Percentiles rank a stretch among this genome's conserved stretches.
These are phyloP conservation scores for Talinum fruticosum DNA, from an alignment of 148 eudicot genomes.

Conservation along the genomic window DNA sequence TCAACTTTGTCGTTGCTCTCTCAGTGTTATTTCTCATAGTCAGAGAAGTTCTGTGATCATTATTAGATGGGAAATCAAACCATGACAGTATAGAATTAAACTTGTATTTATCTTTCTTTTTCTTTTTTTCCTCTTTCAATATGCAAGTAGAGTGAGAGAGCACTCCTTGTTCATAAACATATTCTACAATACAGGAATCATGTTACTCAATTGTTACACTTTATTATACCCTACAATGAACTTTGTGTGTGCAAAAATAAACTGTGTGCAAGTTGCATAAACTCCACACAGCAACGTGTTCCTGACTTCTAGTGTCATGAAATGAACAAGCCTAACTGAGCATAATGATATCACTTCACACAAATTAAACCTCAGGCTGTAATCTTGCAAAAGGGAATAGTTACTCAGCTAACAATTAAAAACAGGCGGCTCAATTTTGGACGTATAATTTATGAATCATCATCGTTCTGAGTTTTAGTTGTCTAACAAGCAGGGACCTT, in stretches of 20 bases:
- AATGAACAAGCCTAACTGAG: not conserved
- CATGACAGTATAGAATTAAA: not conserved
- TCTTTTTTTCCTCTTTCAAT: not conserved
- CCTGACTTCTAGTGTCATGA: not conserved
- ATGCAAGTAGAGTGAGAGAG: not conserved
- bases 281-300: not conserved
- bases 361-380: not conserved
- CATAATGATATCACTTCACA: not conserved
- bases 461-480: no score
- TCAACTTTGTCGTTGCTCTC: slow-evolving; percentile 16
- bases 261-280: no score
- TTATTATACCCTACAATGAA: not conserved
- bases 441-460: no score
- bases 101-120: not conserved
- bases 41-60: slow-evolving; percentile 22
- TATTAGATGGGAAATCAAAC: not conserved
- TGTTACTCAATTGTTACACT: not conserved
- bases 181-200: not conserved
- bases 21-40: slow-evolving; percentile 21
- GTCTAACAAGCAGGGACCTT: no score
- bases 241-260: not conserved
- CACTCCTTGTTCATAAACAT: not conserved
- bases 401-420: no score
- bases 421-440: no score
- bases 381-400: no score